Base-by-base conservation (phyloP, 129 eudicot species). In the Centrapalus pauciflorus region DNA sequence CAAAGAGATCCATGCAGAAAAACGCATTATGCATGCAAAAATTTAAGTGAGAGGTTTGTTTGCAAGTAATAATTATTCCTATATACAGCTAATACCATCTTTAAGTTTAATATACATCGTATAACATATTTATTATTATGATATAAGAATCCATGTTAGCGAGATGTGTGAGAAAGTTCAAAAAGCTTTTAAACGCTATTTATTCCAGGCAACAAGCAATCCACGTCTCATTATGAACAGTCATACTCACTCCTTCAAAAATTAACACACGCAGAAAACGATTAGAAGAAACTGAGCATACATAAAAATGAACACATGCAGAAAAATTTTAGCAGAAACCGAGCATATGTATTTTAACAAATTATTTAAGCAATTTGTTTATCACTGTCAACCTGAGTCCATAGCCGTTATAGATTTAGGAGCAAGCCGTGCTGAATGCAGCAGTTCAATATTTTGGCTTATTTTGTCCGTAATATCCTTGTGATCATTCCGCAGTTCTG, bases 401-500 rank as follows among this genome's bases (percentile, higher is more conserved):
- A 62, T 55, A 20, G 61, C 66, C 13, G 82, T 27, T 14, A 77
- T 38, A 49, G 87, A 62, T 29, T 76, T 65, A 24, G 86, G 72
- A 43, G 82, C 35, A 34, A 81, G 74, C 74, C 74, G 82, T 27
- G 87, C 82, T 43, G 98, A 82, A 74, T 93, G 98, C 43, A 93
- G 76, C 56, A 88, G 73, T 75, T 88, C 77, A 28, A 93, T 76
- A 41, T 80, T 85, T 68, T 80, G 79, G 75, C 75, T 54, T 52
- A 93, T 93, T 72, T 76, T 88, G 81, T 86, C 92, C 0, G 98
- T 93, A 24, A 89, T 61, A 52, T 79, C 83, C 71, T 84, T 88
- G 81, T 93, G 82, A 65, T 93, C 95, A 69, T 75, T 93, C 66
- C 90, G 81, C 55, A 93, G 75, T 66, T 71, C 98, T 93, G 85